Conservation (phyloP, 495 filamentous ascomycete genomes). For the Penicillium macrosclerotiorum region DNA sequence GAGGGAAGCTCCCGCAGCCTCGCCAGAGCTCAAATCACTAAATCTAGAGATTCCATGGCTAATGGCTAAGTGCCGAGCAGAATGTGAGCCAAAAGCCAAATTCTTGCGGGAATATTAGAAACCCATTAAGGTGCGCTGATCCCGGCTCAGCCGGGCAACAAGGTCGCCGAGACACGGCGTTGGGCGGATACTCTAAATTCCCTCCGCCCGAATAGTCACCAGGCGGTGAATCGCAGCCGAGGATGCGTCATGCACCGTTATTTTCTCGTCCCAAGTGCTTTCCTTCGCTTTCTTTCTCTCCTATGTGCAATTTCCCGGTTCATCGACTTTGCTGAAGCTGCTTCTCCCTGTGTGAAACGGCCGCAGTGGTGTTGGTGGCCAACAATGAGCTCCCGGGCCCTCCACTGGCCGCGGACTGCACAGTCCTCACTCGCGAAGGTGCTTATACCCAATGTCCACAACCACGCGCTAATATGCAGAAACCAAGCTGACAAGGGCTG, state of each 20-base stretch:
- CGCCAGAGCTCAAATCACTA: not conserved
- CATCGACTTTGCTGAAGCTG: not conserved
- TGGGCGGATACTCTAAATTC: conserved; percentile 5
- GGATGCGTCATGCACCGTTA: conserved; percentile 26
- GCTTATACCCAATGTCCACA: not conserved
- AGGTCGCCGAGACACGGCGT: not conserved
- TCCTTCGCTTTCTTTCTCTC: not conserved
- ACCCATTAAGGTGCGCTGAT: not conserved
- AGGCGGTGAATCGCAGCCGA: conserved; percentile 25
- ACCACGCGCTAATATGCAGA: not conserved
- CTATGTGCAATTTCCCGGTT: not conserved
- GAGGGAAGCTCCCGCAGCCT: not conserved
- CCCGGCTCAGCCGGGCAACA: not conserved
- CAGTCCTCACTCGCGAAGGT: conserved; percentile 34
- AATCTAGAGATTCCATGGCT: not conserved
- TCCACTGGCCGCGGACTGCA: conserved; percentile 33
- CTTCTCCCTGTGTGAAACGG: conserved; percentile 1
- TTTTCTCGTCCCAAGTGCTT: conserved; percentile 3
- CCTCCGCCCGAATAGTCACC: conserved; percentile 12
- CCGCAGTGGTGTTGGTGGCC: conserved; percentile 2
- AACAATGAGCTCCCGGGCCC: conserved; percentile 37
- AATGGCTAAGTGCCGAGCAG: not conserved
- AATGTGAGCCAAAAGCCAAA: not conserved
- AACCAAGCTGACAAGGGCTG: conserved; percentile 13
- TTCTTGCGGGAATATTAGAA: no score